Evolutionary conservation across 2,329 filamentous ascomycete genomes (phyloP).

Genomic region (Epichloe festucae): DNA sequence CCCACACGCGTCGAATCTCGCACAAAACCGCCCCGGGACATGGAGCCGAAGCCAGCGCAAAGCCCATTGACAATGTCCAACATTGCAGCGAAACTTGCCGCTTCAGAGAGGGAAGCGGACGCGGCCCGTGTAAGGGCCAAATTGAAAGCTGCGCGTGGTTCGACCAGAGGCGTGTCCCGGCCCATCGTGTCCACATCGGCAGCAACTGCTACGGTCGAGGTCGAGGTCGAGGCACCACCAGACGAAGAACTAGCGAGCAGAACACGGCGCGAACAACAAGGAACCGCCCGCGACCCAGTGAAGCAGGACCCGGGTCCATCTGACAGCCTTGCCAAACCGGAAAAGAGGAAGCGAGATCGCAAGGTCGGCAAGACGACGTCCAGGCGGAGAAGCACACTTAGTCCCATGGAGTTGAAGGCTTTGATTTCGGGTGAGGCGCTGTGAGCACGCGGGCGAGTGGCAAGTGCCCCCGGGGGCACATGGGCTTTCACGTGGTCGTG

Average conservation of each 20-base stretch:
- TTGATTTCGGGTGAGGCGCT: constrained; percentile 40
- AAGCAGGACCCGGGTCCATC: constrained; percentile 9
- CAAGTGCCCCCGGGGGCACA: too few species aligned
- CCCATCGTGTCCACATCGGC: constrained; percentile 10
- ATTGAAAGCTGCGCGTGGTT: constrained; percentile 38
- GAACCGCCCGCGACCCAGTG: constrained; percentile 18
- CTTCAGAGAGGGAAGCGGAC: constrained; percentile 52
- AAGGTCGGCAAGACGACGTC: constrained; percentile 43
- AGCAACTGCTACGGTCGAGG: background rate
- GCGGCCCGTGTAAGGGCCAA: constrained; percentile 51
- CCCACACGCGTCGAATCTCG: background rate
- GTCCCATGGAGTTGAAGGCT: constrained; percentile 59
- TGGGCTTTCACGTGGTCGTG: too few species aligned
- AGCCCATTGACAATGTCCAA: constrained; percentile 47
- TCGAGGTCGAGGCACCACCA: background rate
- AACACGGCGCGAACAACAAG: background rate
- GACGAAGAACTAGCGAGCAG: constrained; percentile 9
- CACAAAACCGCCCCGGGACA: background rate
- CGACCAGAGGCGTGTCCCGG: constrained; percentile 19
- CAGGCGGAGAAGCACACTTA: constrained; percentile 61
- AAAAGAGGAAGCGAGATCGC: constrained; percentile 38
- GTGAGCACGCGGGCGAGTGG: constrained; percentile 8
- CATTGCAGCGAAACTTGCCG: constrained; percentile 51
- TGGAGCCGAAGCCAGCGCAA: constrained; percentile 26
- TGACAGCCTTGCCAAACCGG: constrained; percentile 12